Evolutionary conservation across 106 monocot species (phyloP).

Genomic region (Triglochin maritima): DNA sequence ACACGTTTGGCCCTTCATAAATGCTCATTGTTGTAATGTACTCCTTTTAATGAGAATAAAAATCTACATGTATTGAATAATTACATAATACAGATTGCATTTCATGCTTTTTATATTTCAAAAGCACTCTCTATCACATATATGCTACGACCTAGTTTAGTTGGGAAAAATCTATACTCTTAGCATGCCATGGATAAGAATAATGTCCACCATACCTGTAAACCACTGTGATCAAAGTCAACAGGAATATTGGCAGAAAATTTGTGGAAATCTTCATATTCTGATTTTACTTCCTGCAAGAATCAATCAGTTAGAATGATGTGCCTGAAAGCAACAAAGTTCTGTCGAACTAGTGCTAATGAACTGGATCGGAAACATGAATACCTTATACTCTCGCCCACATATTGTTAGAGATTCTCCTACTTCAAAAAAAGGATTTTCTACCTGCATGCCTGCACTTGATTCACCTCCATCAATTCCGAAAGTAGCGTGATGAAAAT

Average conservation of each 20-base stretch:
- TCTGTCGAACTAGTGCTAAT: background rate
- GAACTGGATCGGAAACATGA: background rate
- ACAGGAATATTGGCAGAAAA: conserved; percentile 23
- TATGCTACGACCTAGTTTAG: too few relatives aligned
- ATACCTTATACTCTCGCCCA: conserved; percentile 49
- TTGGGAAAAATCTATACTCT: too few relatives aligned
- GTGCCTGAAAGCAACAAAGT: background rate
- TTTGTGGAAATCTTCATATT: conserved; percentile 12
- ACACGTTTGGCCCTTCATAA: too few relatives aligned
- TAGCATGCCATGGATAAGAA: too few relatives aligned
- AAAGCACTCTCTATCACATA: too few relatives aligned
- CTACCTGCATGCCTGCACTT: conserved; percentile 33
- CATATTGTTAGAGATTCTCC: conserved; percentile 14
- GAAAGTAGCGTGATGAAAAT: conserved; percentile 35
- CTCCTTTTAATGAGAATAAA: too few relatives aligned
- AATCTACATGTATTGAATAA: too few relatives aligned
- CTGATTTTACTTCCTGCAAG: conserved; percentile 36
- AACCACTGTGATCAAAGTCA: conserved; percentile 45
- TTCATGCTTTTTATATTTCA: too few relatives aligned
- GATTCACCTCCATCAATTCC: conserved; percentile 20
- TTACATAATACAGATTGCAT: too few relatives aligned
- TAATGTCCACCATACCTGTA: conserved; percentile 40
- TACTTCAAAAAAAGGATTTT: conserved; percentile 13
- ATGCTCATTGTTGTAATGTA: too few relatives aligned
- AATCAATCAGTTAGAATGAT: conserved; percentile 1